Base-by-base conservation (phyloP, 331 rosid species). In the Malus hybrid region DNA sequence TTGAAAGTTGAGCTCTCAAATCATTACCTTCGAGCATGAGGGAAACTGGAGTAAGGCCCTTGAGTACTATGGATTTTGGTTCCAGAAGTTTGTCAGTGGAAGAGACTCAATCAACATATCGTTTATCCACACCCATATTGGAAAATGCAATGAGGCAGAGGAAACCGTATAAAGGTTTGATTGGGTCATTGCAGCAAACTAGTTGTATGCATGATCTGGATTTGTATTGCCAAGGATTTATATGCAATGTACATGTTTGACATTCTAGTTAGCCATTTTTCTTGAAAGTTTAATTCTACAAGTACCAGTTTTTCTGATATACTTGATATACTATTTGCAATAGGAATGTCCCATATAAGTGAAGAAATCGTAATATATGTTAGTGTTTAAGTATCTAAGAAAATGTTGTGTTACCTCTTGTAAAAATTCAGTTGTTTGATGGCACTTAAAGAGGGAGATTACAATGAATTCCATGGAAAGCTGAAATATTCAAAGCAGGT, bases 1-100 rank as follows among this genome's bases (percentile, higher is more conserved):
- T 67, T 76, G 15, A 75, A 78, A 93, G 98, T 69, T 91, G 80
- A 78, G 82, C 67, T 90, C 98, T 57, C 98, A 93, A 93, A 88
- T 86, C 73, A 90, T 85, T 73, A 91, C 90, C 56, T 86, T 84
- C 48, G 95, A 93, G 94, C 96, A 91, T 15, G 97, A 93, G 85
- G 98, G 97, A 84, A 90, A 88, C 72, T 93, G 98, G 97, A 92
- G 96, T 70, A 91, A 90, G 91, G 98, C 98, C 80, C 96, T 93
- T 60, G 98, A 93, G 85, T 90, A 86, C 73, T 91, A 86, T 85
- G 74, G 83, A 86, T 74, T 76, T 59, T 78, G 73, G 79, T 66
- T 81, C 84, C 34, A 79, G 67, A 71, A 85, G 75, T 79, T 75
- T 78, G 68, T 83, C 85, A 13, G 65, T 80, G 78, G 80, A 80